These are phyloP conservation scores for Aquanectria penicillioides DNA, from an alignment of 2,329 filamentous ascomycete genomes.

Conservation along the genomic window DNA sequence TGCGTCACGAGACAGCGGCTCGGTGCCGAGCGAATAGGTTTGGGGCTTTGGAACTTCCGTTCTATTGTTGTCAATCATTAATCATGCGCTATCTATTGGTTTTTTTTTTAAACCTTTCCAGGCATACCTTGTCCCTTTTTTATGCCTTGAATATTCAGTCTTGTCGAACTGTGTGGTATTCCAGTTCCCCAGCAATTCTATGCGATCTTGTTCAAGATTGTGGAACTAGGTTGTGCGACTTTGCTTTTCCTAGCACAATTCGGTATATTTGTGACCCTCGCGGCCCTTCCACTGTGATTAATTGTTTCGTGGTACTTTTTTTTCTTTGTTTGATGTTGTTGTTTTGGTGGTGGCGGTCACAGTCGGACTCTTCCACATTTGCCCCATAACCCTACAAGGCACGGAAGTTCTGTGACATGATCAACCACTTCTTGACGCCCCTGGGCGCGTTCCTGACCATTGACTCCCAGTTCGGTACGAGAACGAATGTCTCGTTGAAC, in stretches of 20 bases:
- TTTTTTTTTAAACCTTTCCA: too few relatives aligned
- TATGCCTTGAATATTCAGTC: too few relatives aligned
- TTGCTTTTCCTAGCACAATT: too few relatives aligned
- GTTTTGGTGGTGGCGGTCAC: neutral
- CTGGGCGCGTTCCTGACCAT: constrained; percentile 63
- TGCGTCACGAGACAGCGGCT: neutral
- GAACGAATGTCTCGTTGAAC: constrained; percentile 83
- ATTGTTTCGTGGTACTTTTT: too few relatives aligned
- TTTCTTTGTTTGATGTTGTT: neutral
- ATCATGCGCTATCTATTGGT: constrained; percentile 5
- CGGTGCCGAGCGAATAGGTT: neutral
- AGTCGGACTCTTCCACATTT: constrained; percentile 14
- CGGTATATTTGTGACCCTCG: too few relatives aligned
- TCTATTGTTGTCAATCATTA: constrained; percentile 3
- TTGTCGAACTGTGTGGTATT: too few relatives aligned
- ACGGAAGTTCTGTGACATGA: constrained; percentile 79
- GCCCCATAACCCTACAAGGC: constrained; percentile 57
- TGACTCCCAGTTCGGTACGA: constrained; percentile 79
- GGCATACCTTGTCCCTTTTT: too few relatives aligned
- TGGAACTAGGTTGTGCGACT: too few relatives aligned
- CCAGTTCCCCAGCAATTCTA: too few relatives aligned
- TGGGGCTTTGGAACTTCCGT: neutral
- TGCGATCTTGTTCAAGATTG: too few relatives aligned
- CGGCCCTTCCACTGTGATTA: too few relatives aligned
- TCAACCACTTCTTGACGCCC: constrained; percentile 68